These are phyloP conservation scores for Psidium guajava DNA, from an alignment of 345 rosid genomes.

Conservation along the genomic window DNA sequence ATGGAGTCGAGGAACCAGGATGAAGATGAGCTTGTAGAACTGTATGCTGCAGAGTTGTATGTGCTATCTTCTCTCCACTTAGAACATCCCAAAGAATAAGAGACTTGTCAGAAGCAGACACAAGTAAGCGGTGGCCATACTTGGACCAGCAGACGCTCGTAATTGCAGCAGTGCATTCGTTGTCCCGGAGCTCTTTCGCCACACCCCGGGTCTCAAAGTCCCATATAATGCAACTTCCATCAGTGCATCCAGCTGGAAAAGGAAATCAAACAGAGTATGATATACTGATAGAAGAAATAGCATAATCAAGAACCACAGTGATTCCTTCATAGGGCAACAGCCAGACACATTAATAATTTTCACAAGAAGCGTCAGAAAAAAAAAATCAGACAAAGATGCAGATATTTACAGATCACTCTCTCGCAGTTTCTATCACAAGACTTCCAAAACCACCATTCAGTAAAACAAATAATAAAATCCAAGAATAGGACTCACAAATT, in stretches of 20 bases:
- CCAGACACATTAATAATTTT: not conserved
- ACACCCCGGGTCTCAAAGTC: slow-evolving; percentile 96
- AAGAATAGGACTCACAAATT: not conserved
- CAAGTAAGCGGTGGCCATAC: slow-evolving; percentile 82
- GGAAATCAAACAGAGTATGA: slow-evolving; percentile 5
- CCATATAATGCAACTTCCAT: slow-evolving; percentile 90
- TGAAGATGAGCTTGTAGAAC: slow-evolving; percentile 76
- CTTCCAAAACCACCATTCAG: not conserved
- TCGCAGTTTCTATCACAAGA: not conserved
- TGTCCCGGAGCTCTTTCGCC: slow-evolving; percentile 83
- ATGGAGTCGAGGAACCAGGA: slow-evolving; percentile 76
- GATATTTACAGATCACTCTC: not conserved
- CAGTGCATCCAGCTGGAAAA: slow-evolving; percentile 84
- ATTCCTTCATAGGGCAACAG: not conserved
- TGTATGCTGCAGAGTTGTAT: slow-evolving; percentile 61
- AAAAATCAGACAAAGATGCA: not conserved
- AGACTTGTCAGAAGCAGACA: slow-evolving; percentile 93
- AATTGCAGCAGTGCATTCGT: slow-evolving; percentile 62
- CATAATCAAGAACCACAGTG: not conserved
- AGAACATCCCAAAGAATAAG: slow-evolving; percentile 86
- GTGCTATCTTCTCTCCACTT: slow-evolving; percentile 56
- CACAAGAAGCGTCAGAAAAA: not conserved
- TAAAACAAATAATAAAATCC: not conserved
- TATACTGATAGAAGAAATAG: not conserved
- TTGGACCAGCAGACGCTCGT: slow-evolving; percentile 97